These are phyloP conservation scores for Aspergillus thermomutatus DNA, from an alignment of 2,329 filamentous ascomycete genomes.

Conservation along the genomic window DNA sequence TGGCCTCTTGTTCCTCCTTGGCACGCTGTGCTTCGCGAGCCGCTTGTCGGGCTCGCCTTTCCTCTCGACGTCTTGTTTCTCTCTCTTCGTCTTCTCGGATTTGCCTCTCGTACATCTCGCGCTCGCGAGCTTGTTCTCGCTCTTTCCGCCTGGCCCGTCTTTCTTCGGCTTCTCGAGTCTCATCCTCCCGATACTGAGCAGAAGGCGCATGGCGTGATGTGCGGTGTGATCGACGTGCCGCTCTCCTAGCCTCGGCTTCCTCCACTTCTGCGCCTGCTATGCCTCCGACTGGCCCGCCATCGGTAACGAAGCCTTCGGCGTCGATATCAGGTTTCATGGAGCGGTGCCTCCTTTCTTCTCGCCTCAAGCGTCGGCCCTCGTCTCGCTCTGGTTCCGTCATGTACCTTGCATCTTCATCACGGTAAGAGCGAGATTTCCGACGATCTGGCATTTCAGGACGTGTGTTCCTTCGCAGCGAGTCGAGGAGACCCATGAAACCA, in stretches of 20 bases:
- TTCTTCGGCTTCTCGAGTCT: conserved; percentile 35
- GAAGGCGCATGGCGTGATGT: conserved; percentile 34
- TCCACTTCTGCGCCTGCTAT: conserved; percentile 40
- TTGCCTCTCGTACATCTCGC: conserved; percentile 35
- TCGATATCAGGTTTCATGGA: conserved; percentile 48
- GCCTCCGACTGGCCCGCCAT: conserved; percentile 38
- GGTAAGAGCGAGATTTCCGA: conserved; percentile 35
- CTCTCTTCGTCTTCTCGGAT: conserved; percentile 37
- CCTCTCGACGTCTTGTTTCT: conserved; percentile 32
- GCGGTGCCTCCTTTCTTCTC: conserved; percentile 36
- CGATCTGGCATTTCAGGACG: conserved; percentile 34
- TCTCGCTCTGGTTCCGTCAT: conserved; percentile 37
- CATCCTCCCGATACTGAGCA: conserved; percentile 31
- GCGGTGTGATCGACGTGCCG: conserved; percentile 59
- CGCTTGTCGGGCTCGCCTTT: conserved; percentile 31
- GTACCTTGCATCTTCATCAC: conserved; percentile 32
- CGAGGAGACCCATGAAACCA: conserved; percentile 63
- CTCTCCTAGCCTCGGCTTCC: conserved; percentile 60
- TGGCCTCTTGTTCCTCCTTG: conserved; percentile 51
- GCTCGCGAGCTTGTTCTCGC: conserved; percentile 46
- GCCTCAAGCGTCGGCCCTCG: conserved; percentile 30
- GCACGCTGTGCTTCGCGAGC: conserved; percentile 33
- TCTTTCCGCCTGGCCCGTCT: conserved; percentile 49
- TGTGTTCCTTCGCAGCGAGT: conserved; percentile 38
- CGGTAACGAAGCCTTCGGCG: conserved; percentile 45